phyloP scores from a whole-genome alignment of 441 rosid species.

The Croton laevigatus region DNA sequence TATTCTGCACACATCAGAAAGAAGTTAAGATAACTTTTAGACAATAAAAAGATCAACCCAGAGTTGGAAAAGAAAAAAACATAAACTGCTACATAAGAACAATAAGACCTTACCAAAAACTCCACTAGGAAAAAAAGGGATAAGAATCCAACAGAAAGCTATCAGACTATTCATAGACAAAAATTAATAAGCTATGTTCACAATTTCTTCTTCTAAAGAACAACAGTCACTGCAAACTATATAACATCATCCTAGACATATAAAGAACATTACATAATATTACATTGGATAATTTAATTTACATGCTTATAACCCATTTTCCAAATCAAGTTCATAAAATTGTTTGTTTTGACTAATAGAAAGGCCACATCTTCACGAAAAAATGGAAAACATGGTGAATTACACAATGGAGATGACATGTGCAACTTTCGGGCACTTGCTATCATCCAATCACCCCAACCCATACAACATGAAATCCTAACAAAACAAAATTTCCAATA shows the following conservation, averaged over 20 bases:
- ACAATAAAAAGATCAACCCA: background rate
- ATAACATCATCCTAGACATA: background rate
- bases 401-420: background rate
- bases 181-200: background rate
- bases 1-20: slow-evolving; percentile 50
- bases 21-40: background rate
- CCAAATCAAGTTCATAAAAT: background rate
- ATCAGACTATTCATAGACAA: background rate
- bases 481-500: too few relatives aligned
- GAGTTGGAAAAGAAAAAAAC: background rate
- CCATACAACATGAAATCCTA: background rate
- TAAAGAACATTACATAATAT: background rate
- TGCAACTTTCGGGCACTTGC: background rate
- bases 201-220: background rate
- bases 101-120: background rate
- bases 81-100: slow-evolving; percentile 10
- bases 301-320: background rate
- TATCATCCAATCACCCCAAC: background rate
- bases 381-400: too few relatives aligned
- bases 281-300: background rate
- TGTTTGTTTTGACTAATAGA: background rate
- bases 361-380: too few relatives aligned
- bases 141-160: background rate
- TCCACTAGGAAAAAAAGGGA: background rate
- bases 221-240: background rate